phyloP scores from a whole-genome alignment of 768 basidiomycete species.

The Leccinellum rugosiceps region DNA sequence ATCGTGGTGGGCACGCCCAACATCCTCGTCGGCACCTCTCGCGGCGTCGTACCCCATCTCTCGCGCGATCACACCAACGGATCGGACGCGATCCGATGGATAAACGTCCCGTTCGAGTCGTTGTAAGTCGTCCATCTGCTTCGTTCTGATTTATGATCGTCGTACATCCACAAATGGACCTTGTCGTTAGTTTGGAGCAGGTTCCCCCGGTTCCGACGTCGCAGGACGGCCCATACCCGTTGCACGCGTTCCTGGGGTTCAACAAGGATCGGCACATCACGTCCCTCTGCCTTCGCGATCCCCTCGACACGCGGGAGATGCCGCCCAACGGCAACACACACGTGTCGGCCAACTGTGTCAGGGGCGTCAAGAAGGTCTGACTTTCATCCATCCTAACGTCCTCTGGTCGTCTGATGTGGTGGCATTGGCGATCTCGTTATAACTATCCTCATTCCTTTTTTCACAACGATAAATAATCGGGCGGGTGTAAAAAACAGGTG shows the following conservation, averaged over 20 bases:
- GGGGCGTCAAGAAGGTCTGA: slow-evolving; percentile 71
- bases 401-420: background rate
- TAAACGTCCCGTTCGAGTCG: slow-evolving; percentile 73
- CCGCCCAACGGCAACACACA: slow-evolving; percentile 65
- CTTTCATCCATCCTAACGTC: background rate
- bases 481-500: slow-evolving; percentile 38
- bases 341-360: slow-evolving; percentile 54
- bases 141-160: background rate
- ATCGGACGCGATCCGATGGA: slow-evolving; percentile 54
- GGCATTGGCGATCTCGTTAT: background rate
- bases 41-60: slow-evolving; percentile 73
- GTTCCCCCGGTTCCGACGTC: slow-evolving; percentile 64
- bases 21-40: slow-evolving; percentile 59
- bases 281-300: slow-evolving; percentile 64
- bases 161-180: background rate
- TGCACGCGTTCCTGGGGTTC: slow-evolving; percentile 69
- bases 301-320: slow-evolving; percentile 60
- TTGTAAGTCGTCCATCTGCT: slow-evolving; percentile 56
- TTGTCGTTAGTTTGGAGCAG: slow-evolving; percentile 54
- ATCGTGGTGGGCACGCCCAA: slow-evolving; percentile 55
- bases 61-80: slow-evolving; percentile 55
- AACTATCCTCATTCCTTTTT: background rate
- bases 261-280: slow-evolving; percentile 45
- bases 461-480: background rate
- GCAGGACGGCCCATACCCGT: slow-evolving; percentile 45